These are phyloP conservation scores for Calamus simplicifolius DNA, from an alignment of 176 grass and related monocot genomes.

Conservation along the genomic window DNA sequence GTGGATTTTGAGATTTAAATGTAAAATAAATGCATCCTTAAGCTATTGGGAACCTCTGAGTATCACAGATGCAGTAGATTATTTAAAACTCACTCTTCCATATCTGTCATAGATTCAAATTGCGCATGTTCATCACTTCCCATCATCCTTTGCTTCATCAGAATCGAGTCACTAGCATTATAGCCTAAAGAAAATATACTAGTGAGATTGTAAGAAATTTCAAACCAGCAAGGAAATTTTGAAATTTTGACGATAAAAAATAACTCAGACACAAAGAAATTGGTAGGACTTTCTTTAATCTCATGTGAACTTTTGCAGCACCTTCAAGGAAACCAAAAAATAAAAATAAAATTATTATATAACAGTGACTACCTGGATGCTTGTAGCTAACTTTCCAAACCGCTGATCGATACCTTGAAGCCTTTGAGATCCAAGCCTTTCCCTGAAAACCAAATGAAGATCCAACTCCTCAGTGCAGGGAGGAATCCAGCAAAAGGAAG, in stretches of 20 bases:
- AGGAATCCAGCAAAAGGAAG: background rate
- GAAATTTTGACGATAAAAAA: constrained; percentile 22
- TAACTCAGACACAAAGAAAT: background rate
- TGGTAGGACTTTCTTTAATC: background rate
- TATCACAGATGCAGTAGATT: no score
- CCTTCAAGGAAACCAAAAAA: constrained; percentile 9
- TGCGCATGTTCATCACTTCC: constrained; percentile 29
- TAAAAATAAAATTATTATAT: background rate
- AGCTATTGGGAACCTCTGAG: no score
- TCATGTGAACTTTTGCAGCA: background rate
- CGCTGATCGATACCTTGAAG: constrained; percentile 34
- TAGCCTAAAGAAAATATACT: constrained; percentile 36
- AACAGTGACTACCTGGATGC: constrained; percentile 32
- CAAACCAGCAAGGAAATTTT: background rate
- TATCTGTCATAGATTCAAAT: background rate
- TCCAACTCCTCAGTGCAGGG: constrained; percentile 4
- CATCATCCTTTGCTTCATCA: constrained; percentile 27
- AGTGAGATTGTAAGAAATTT: background rate
- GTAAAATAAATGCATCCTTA: no score
- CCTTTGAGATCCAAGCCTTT: constrained; percentile 36
- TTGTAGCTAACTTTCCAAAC: constrained; percentile 36
- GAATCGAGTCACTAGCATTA: constrained; percentile 53
- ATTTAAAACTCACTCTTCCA: no score
- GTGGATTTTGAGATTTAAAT: no score
- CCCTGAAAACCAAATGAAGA: constrained; percentile 28